A percentile compares a stretch with the other conserved stretches of the same genome.
These are phyloP conservation scores for Mrakia gelida DNA, from an alignment of 768 basidiomycete species.

Conservation along the genomic window DNA sequence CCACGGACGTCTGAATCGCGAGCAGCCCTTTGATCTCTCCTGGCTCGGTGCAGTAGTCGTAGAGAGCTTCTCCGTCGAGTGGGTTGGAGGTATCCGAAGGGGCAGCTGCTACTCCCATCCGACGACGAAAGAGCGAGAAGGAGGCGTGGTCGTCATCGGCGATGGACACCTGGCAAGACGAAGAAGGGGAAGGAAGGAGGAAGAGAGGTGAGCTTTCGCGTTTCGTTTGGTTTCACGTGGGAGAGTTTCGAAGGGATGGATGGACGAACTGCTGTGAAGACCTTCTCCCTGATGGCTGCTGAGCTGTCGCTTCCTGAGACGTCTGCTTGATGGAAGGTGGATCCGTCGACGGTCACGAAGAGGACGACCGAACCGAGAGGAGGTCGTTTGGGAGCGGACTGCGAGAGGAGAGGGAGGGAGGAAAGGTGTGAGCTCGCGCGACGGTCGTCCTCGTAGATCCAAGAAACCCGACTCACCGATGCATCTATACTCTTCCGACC, in stretches of 20 bases:
- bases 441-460: too few relatives aligned
- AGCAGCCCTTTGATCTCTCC: conserved; percentile 85
- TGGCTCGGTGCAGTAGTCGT: conserved; percentile 63
- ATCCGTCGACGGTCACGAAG: conserved; percentile 28
- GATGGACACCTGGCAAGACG: conserved; percentile 46
- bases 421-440: not conserved
- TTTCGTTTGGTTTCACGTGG: not conserved
- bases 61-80: conserved; percentile 63
- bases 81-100: conserved; percentile 63
- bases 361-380: conserved; percentile 20
- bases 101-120: conserved; percentile 60
- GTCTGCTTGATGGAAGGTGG: conserved; percentile 26
- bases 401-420: not conserved
- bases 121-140: conserved; percentile 79
- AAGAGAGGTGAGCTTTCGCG: not conserved
- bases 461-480: not conserved
- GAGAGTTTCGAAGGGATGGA: not conserved
- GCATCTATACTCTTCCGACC: not conserved
- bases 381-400: not conserved
- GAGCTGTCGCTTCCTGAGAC: conserved; percentile 12
- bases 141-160: conserved; percentile 74
- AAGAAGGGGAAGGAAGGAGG: not conserved
- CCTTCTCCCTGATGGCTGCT: conserved; percentile 27
- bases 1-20: conserved; percentile 55
- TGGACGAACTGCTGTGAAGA: conserved; percentile 29